Evolutionary conservation across 1,284 basidiomycete species (phyloP), one percentile per base, ranked within the genome.

Genomic region (Cryptococcus sp.): DNA sequence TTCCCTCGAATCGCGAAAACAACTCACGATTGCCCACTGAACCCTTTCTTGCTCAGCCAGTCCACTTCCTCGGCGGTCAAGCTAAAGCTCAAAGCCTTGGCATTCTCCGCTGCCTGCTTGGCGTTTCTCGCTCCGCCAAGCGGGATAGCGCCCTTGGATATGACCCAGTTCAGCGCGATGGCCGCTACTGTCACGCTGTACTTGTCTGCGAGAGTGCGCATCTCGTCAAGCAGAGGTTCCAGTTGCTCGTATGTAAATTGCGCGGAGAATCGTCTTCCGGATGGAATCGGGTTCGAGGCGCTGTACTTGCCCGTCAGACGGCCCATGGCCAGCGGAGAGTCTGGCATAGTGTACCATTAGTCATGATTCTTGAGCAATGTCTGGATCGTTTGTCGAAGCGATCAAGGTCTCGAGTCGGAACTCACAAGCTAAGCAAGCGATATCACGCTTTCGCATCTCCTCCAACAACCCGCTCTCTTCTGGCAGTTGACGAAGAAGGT

Each of bases 131-230:
- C 76, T n/a, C 77, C 77, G 5, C 75, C 73, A n/a, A 78, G 65
- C 1, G 76, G 76, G 27, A 78, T 76, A 6, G 74, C 74, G n/a
- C 77, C 77, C 55, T 77, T 77, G 25, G 60, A 60, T 35, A 78
- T 72, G 17, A 78, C 74, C 77, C 77, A 78, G 44, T 74, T 74
- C 51, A 78, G 60, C n/a, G 75, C 77, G 20, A 78, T 66, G 3
- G 76, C 75, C 2, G 69, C 69, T 7, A 72, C 59, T 5, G 70
- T 61, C 7, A 78, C 75, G 23, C 61, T 65, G 49, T 76, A 63
- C 49, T 69, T 71, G 23, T 67, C 60, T 1, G 70, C 69, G n/a
- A 78, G 64, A n/a, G 38, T 40, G 13, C 66, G 59, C 66, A 77
- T 70, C 11, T 64, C 63, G 7, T 64, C 62, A 3, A 78, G 50